Base-by-base conservation (phyloP, 2,329 filamentous ascomycete genomes). In the Beauveria sp. region DNA sequence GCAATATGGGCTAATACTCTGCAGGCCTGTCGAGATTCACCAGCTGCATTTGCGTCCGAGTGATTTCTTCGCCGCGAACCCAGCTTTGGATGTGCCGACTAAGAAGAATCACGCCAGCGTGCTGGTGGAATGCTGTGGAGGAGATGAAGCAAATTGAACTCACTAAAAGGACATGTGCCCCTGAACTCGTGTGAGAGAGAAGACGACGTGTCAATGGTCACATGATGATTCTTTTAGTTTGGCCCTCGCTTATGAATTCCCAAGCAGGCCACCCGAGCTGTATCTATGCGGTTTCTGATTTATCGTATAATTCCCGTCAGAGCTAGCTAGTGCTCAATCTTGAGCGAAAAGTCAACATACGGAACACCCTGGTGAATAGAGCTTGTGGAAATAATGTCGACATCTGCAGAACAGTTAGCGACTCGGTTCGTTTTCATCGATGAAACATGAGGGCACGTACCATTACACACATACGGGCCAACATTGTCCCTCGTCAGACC, bases 311-410 rank as follows among this genome's bases (percentile, higher is more conserved):
- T 54, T 64, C 65, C 62, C 12, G 8, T 20, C 20, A 12, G 38
- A 9, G 5, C 16, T n/a, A 43, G 26, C 16, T 70, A 75, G 56
- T 75, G 74, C 49, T 76, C 73, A 65, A 99, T 93, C 79, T 99
- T 99, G 67, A 99, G 81, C 5, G 93, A 97, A 73, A 97, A 98
- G 74, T 99, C 95, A 51, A 99, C 86, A 72, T 97, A 92, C 34
- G 89, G 86, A 3, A 96, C 91, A 3, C 95, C 93, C 77, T 99
- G 95, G 71, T 99, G 95, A 70, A 99, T 97, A 58, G 90, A 93
- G 72, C 93, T 97, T 49, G 93, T 97, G 49, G 93, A 97, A 68
- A 98, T 87, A 67, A 99, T 93, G 75, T 99, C 95, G 67, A 99
- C 86, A 75, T 98, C 92, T 82, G 75, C 1, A 34, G 47, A 3